A percentile compares a stretch with the other conserved stretches of the same genome.
Conservation (phyloP, 768 basidiomycete species). For the Boletus rubroflammeus region DNA sequence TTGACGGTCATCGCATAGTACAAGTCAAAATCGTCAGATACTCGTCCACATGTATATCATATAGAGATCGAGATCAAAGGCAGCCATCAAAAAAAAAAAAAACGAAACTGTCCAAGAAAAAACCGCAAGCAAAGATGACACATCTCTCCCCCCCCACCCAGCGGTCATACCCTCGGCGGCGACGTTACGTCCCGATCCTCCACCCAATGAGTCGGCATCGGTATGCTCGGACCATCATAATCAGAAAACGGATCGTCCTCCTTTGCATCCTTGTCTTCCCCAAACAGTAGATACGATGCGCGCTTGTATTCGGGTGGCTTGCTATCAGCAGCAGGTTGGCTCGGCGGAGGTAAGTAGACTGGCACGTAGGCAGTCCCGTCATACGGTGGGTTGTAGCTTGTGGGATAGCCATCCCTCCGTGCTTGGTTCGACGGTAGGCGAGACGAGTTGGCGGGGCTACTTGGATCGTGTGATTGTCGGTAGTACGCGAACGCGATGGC, state of each 20-base stretch:
- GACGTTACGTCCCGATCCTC: conserved; percentile 44
- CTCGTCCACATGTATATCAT: too few relatives aligned
- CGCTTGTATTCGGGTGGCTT: conserved; percentile 52
- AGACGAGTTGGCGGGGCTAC: conserved; percentile 47
- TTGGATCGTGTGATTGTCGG: conserved; percentile 71
- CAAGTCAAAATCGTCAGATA: too few relatives aligned
- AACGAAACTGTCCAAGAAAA: too few relatives aligned
- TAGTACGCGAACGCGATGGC: conserved; percentile 66
- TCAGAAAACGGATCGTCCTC: conserved; percentile 58
- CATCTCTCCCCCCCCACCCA: too few relatives aligned
- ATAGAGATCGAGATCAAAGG: too few relatives aligned
- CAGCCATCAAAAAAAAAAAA: too few relatives aligned
- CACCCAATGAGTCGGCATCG: conserved; percentile 33
- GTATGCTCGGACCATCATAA: conserved; percentile 37
- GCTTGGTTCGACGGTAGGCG: conserved; percentile 40
- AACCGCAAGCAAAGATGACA: too few relatives aligned
- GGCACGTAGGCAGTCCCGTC: conserved; percentile 28
- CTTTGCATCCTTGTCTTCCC: conserved; percentile 31
- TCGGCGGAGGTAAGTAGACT: conserved; percentile 47
- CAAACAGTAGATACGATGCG: conserved; percentile 29
- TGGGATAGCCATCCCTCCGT: conserved; percentile 39
- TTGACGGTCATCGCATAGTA: too few relatives aligned
- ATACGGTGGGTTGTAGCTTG: conserved; percentile 62
- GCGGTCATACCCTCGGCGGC: conserved; percentile 7
- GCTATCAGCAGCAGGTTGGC: conserved; percentile 43